Percentiles rank a stretch among this genome's conserved stretches.
Conservation (phyloP, 768 basidiomycete genomes). For the Tubosaeta sp. region DNA sequence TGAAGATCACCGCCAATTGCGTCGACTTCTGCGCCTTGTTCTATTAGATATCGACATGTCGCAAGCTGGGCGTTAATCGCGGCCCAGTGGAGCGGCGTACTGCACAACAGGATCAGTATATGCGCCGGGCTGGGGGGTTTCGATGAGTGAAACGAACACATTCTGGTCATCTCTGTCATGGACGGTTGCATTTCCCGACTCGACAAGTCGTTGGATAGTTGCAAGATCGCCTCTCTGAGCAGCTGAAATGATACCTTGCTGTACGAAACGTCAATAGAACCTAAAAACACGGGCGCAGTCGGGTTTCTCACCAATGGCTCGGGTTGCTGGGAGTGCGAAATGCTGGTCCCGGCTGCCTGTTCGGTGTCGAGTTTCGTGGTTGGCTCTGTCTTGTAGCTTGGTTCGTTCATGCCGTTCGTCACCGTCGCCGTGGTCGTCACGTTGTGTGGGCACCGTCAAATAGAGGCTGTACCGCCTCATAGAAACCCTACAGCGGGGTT, state of each 20-base stretch:
- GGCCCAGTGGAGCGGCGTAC: conserved; percentile 95
- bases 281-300: background rate
- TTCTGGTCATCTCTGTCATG: conserved; percentile 86
- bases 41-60: conserved; percentile 81
- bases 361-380: conserved; percentile 26
- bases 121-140: background rate
- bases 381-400: conserved; percentile 24
- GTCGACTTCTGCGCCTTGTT: conserved; percentile 93
- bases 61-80: conserved; percentile 94
- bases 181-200: conserved; percentile 64
- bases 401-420: conserved; percentile 30
- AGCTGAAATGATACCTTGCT: conserved; percentile 71
- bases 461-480: conserved; percentile 5
- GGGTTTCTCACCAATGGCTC: conserved; percentile 19
- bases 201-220: conserved; percentile 60
- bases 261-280: conserved; percentile 3
- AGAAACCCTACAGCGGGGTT: conserved; percentile 29
- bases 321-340: conserved; percentile 20
- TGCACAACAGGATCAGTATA: conserved; percentile 11
- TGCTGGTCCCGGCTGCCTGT: conserved; percentile 27
- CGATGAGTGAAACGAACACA: conserved; percentile 39
- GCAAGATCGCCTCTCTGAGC: conserved; percentile 83
- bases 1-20: conserved; percentile 90
- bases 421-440: conserved; percentile 14
- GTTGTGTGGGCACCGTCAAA: background rate